A percentile compares a stretch with the other conserved stretches of the same genome.
Evolutionary conservation across 306 rosid species (phyloP).

Genomic region (Malus fusca): DNA sequence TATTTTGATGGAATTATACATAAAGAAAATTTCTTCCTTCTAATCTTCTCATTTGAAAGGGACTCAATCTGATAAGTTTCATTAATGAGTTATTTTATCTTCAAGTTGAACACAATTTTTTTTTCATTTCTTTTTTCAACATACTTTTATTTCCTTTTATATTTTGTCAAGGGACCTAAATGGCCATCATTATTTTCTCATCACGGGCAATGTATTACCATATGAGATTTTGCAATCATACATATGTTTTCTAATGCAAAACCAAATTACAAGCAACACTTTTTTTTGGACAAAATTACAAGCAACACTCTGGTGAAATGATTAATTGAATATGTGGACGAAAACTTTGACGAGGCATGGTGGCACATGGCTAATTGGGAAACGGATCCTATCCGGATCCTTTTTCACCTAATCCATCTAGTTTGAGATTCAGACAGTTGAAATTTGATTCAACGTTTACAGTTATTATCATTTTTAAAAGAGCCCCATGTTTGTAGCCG

Average conservation of each 20-base stretch:
- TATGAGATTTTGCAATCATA: neutral
- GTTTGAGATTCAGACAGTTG: accelerated
- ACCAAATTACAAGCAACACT: neutral
- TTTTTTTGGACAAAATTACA: too few species aligned
- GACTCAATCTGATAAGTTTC: neutral
- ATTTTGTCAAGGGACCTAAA: slow-evolving; percentile 25
- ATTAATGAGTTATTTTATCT: neutral
- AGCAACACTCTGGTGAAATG: neutral
- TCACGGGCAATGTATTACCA: slow-evolving; percentile 26
- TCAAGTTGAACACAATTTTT: too few species aligned
- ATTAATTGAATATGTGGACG: neutral
- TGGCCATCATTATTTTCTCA: slow-evolving; percentile 4
- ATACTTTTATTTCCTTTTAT: neutral
- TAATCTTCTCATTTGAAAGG: neutral
- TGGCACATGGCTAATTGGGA: neutral
- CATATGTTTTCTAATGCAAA: slow-evolving; percentile 7
- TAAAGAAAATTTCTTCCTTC: neutral
- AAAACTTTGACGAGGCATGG: neutral
- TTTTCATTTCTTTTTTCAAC: neutral
- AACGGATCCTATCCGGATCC: too few species aligned
- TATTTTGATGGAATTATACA: neutral
- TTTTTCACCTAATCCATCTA: too few species aligned
- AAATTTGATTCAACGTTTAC: too few species aligned
- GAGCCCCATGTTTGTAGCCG: accelerated
- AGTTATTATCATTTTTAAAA: too few species aligned